These are phyloP conservation scores for Ajuga chamaepitys DNA, from an alignment of 257 asterid genomes.

Conservation along the genomic window DNA sequence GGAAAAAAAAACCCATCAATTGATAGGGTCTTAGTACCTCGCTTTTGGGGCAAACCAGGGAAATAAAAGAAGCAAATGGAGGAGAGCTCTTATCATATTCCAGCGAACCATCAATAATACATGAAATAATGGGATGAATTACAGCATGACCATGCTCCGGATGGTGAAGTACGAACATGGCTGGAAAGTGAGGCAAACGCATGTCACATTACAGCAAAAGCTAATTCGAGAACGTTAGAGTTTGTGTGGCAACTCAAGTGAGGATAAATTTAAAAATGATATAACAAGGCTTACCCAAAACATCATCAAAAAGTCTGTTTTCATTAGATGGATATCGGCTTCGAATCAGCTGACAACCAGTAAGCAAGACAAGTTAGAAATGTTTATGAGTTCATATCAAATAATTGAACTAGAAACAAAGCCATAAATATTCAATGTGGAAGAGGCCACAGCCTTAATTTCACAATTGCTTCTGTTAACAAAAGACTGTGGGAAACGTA, in stretches of 20 bases:
- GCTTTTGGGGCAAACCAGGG: slow-evolving; percentile 59
- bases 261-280: background rate
- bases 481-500: background rate
- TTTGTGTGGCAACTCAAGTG: background rate
- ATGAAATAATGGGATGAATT: slow-evolving; percentile 73
- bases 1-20: background rate
- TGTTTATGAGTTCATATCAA: background rate
- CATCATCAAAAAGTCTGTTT: slow-evolving; percentile 70
- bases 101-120: slow-evolving; percentile 63
- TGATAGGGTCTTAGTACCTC: slow-evolving; percentile 40
- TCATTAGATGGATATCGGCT: slow-evolving; percentile 66
- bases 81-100: slow-evolving; percentile 55
- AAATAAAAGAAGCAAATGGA: slow-evolving; percentile 79
- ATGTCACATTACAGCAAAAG: slow-evolving; percentile 7
- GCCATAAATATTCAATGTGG: background rate
- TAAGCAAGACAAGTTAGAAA: slow-evolving; percentile 2
- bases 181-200: slow-evolving; percentile 40
- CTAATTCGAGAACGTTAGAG: background rate
- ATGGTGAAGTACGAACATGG: slow-evolving; percentile 78
- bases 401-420: slow-evolving; percentile 4
- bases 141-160: slow-evolving; percentile 88
- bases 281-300: slow-evolving; percentile 43
- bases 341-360: slow-evolving; percentile 57
- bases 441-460: background rate
- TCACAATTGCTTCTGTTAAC: background rate